Base-by-base conservation (phyloP, 2,329 filamentous ascomycete species). In the Alternaria tenuissima region DNA sequence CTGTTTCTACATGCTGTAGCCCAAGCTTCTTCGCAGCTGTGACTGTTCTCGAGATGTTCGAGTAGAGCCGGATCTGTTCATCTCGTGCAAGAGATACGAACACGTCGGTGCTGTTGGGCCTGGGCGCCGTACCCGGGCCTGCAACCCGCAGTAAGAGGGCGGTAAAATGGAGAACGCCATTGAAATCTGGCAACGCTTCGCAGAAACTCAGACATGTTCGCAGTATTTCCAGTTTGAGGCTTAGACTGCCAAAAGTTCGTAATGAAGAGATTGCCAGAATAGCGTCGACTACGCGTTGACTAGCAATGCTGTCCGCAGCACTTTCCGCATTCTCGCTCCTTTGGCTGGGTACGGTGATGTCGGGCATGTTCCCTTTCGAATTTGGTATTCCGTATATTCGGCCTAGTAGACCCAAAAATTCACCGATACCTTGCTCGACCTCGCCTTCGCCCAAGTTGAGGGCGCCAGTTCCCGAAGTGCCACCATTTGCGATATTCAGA, bases 151-250 rank as follows among this genome's bases (percentile, higher is more conserved):
- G 82, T 24, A 98, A 82, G 69, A 96, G 89, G 65, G 93, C 90
- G 0, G 93, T 96, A 75, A 94, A 96, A 61, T 88, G 89, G 22
- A 98, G 81, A n/a, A 97, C 92, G 5, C 94, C 94, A 48, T 90
- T 86, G 70, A 97, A 95, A 76, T 98, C 94, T 1, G 94, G 94
- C 55, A 98, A 82, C 0, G 95, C 94, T 81, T 99, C 95, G 55
- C 92, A 96, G 62, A 98, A 91, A 76, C 93, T 93, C 70, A 97
- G 93, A 72, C 94, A 96, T n/a, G 91, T 89, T 66, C 92, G 88
- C 11, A 98, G 82, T 52, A 98, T 88, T 74, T 96, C 92, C 54
- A 96, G 85, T 78, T 98, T 98, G 67, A 97, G 81, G 59, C 87
- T 86, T 11, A 88, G 82, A 70, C 94, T 92, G 4, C 95, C 95